phyloP scores from a whole-genome alignment of 2,329 filamentous ascomycete species.

The Penicillium sclerotigenum region DNA sequence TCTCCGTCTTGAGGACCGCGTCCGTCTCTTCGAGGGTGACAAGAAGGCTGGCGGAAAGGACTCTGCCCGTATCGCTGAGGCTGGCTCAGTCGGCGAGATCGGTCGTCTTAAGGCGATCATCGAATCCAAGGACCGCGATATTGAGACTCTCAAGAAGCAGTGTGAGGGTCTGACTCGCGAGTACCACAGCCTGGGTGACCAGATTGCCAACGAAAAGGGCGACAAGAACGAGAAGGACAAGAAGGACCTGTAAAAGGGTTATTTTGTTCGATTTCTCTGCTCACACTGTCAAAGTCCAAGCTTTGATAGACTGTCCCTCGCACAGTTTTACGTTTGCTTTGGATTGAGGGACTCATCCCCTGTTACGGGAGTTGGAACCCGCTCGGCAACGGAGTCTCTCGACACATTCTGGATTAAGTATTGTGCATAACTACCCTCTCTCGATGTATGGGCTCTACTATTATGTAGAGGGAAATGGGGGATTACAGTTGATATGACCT shows the following conservation, averaged over 20 bases:
- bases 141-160: constrained; percentile 91
- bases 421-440: constrained; percentile 3
- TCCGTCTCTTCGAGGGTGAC: constrained; percentile 76
- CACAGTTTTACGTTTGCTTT: not conserved
- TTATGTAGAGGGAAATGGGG: not conserved
- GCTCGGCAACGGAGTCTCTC: not conserved
- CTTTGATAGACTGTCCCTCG: not conserved
- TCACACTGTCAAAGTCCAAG: not conserved
- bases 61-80: constrained; percentile 67
- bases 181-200: constrained; percentile 81
- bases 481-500: not conserved
- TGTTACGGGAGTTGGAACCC: not conserved
- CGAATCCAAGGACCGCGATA: constrained; percentile 73
- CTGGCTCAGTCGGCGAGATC: constrained; percentile 69
- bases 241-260: constrained; percentile 51
- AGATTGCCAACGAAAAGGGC: constrained; percentile 59
- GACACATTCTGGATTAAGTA: not conserved
- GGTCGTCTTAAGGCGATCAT: constrained; percentile 72
- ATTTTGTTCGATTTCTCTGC: not conserved
- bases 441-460: not conserved
- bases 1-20: constrained; percentile 85
- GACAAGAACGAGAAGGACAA: constrained; percentile 54
- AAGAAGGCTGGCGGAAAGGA: constrained; percentile 61
- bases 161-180: constrained; percentile 75
- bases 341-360: not conserved